Percentiles rank a stretch among this genome's conserved stretches.
These are phyloP conservation scores for Wickerhamiella kazuoi DNA, from an alignment of 805 yeast species.

Conservation along the genomic window DNA sequence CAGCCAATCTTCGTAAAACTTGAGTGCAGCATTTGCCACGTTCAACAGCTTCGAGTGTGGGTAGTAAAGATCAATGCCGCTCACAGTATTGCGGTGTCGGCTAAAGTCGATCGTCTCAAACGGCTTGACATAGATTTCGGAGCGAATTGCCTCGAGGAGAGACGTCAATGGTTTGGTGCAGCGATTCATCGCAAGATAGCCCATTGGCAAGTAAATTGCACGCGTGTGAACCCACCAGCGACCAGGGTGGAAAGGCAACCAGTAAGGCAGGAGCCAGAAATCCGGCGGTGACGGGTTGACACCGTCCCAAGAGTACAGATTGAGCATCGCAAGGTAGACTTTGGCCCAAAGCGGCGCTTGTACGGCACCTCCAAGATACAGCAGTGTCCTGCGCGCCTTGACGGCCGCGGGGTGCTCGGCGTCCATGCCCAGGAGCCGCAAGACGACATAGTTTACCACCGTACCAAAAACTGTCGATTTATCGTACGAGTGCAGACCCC, in stretches of 20 bases:
- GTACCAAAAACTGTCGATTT: constrained; percentile 95
- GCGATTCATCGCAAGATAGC: constrained; percentile 50
- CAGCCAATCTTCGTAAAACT: constrained; percentile 46
- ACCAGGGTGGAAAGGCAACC: constrained; percentile 76
- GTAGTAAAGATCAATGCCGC: constrained; percentile 83
- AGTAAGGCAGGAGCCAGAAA: constrained; percentile 71
- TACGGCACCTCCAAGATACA: constrained; percentile 70
- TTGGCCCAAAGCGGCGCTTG: constrained; percentile 97
- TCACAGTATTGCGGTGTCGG: constrained; percentile 61
- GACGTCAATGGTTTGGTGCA: constrained; percentile 44
- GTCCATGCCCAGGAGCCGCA: constrained; percentile 63
- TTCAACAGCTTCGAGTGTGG: constrained; percentile 68
- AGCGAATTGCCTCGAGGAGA: constrained; percentile 44
- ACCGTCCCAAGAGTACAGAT: constrained; percentile 84
- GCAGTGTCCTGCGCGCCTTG: constrained; percentile 57
- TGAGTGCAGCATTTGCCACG: constrained; percentile 39
- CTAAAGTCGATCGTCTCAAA: constrained; percentile 52
- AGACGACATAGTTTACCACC: constrained; percentile 60
- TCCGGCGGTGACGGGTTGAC: constrained; percentile 98
- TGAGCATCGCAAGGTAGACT: constrained; percentile 67
- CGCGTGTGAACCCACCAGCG: constrained; percentile 99
- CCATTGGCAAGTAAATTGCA: constrained; percentile 73
- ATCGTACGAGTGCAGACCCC: constrained; percentile 91
- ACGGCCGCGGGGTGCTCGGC: constrained; percentile 58
- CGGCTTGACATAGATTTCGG: constrained; percentile 56